Percentiles rank a stretch among this genome's conserved stretches.
Conservation (phyloP, 768 basidiomycete species). For the Auricularia sp. region DNA sequence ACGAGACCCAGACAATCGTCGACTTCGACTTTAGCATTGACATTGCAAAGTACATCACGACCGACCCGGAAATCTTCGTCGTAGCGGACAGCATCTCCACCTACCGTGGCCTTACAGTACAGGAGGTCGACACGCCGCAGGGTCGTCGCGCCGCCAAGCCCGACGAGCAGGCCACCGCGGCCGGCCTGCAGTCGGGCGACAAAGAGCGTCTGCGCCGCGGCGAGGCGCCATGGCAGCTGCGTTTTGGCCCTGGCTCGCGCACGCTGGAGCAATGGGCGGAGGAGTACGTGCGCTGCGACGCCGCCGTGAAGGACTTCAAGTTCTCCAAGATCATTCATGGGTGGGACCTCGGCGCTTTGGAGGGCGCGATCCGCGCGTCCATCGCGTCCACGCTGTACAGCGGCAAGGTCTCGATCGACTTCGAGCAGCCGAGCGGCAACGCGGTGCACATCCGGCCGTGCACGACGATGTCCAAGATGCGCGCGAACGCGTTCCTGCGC, state of each 20-base stretch:
- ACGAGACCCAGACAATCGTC: constrained; percentile 46
- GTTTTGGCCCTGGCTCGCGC: constrained; percentile 41
- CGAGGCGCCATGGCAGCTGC: constrained; percentile 10
- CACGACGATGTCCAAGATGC: constrained; percentile 51
- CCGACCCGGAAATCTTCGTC: constrained; percentile 42
- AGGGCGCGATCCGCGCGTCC: constrained; percentile 26
- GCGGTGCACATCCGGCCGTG: constrained; percentile 58
- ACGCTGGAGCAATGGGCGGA: constrained; percentile 72
- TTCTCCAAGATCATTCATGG: constrained; percentile 45
- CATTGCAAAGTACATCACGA: constrained; percentile 31
- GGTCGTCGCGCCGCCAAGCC: constrained; percentile 13
- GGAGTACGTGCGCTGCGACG: constrained; percentile 63
- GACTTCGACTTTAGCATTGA: constrained; percentile 67
- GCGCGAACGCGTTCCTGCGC: constrained; percentile 64
- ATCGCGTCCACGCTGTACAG: constrained; percentile 31
- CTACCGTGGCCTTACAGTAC: constrained; percentile 53
- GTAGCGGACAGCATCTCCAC: constrained; percentile 53
- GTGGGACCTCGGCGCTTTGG: constrained; percentile 40
- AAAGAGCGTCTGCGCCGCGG: constrained; percentile 40
- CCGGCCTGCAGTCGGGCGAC: constrained; percentile 37
- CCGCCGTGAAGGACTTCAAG: constrained; percentile 66
- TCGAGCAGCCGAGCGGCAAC: constrained; percentile 31
- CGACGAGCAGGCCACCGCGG: constrained; percentile 28
- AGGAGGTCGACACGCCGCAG: constrained; percentile 37
- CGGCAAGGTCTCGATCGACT: constrained; percentile 37